Base-by-base conservation (phyloP, 2,329 filamentous ascomycete species). In the Hymenoscyphus infarciens region DNA sequence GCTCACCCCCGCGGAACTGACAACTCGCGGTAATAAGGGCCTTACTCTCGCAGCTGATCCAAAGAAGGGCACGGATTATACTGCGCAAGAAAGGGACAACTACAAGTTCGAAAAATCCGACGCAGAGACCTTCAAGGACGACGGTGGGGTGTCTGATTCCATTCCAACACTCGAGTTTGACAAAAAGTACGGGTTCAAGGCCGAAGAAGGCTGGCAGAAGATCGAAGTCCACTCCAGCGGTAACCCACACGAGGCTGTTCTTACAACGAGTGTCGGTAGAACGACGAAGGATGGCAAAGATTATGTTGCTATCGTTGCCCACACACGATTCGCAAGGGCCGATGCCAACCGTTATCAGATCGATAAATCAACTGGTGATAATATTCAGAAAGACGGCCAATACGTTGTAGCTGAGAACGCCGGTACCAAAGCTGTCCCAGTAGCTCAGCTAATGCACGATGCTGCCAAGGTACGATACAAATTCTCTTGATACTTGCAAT, bases 261-360 rank as follows among this genome's bases (percentile, higher is more conserved):
- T 55, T 22, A 55, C n/a, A 55, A 55, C 22, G 53, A 55, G 53
- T 8, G 25, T 55, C 13, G 53, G 53, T 11, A 55, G 53, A 22
- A 4, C 11, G 1, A 55, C 25, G 2, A 55, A 55, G 53, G 53
- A 55, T 22, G 53, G 29, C n/a, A 55, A 55, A 19, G 53, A 55
- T 27, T 55, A 55, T 55, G 25, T 55, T 33, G 53, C 53, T 55
- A 29, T 55, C 22, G 53, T 55, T 55, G 53, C 53, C 53, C 53
- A 55, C 7, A 55, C 15, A 8, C 53, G 53, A 55, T 55, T 55
- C 25, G 53, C 53, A 33, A 22, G 22, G 19, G 15, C n/a, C 8
- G 53, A 55, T 55, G 22, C 16, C 25, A 29, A 25, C 25, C 25
- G 53, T 4, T 55, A 27, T 22, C n/a, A 55, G 53, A 16, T 27